Base-by-base conservation (phyloP, 306 rosid genomes). In the Cucumis hystrix region DNA sequence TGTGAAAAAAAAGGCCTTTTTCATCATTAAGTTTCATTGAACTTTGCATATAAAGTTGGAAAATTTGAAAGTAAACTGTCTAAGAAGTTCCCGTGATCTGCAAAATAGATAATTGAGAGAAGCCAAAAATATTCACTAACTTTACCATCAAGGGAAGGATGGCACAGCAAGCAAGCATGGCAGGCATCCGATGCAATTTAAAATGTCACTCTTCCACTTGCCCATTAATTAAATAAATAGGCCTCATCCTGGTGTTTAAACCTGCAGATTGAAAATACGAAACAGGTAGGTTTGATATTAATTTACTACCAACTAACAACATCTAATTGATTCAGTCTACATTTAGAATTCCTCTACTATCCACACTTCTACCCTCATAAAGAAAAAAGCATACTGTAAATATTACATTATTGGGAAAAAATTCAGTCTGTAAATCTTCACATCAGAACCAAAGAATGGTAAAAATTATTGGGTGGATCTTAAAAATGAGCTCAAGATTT, bases 81-180 rank as follows among this genome's bases (percentile, higher is more conserved):
- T 70, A 67, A 67, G 30, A 41, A 40, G 17, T 21, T n/a, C 57
- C 40, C 21, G 39, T 43, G 58, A 43, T 23, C 58, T 45, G 58
- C 75, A 70, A 47, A 47, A 70, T 70, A 20, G 54, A 67, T 67
- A n/a, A 20, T 67, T 11, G 54, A 7, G 74, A n/a, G 30, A 67
- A 70, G 14, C 39, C 75, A 67, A 70, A 70, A 45, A 45, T 45
- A 72, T 72, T 49, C 15, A 72, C 43, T 21, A 47, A 72, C 76
- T 72, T 72, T 60, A 72, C 43, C 43, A 28, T 72, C 76, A 72
- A 72, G 25, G 45, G 76, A 72, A 72, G 59, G 56, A 72, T 72
- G 41, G 25, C 61, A 72, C 61, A 51, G 43, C 76, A 71, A 71
- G 76, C 55, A 71, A 71, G 74, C 55, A 40, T 68, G 35, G 17